phyloP scores from a whole-genome alignment of 805 yeast species.

The Myxozyma sirexii region DNA sequence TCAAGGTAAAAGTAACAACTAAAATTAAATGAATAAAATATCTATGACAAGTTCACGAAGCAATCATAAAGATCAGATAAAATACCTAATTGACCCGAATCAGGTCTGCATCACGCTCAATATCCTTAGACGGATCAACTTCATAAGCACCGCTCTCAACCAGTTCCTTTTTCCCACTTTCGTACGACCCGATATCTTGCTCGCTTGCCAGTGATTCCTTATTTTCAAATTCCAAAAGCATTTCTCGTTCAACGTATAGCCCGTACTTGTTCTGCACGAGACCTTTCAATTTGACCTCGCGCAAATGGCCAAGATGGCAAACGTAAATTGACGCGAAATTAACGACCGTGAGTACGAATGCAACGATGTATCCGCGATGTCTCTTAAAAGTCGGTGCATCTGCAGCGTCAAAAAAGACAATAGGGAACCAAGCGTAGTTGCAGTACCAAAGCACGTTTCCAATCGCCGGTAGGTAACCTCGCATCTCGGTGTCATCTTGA shows the following conservation, averaged over 20 bases:
- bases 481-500: constrained; percentile 41
- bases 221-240: constrained; percentile 3
- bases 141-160: background rate
- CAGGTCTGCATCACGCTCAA: constrained; percentile 16
- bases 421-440: constrained; percentile 37
- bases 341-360: constrained; percentile 14
- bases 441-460: constrained; percentile 42
- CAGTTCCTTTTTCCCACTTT: background rate
- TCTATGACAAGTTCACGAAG: background rate
- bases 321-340: constrained; percentile 18
- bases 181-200: background rate
- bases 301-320: constrained; percentile 21
- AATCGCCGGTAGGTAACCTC: constrained; percentile 41
- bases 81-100: background rate
- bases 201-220: background rate
- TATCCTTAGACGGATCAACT: constrained; percentile 8
- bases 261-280: constrained; percentile 26
- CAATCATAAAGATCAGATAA: background rate
- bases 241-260: constrained; percentile 21
- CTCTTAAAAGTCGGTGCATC: constrained; percentile 42
- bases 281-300: constrained; percentile 21
- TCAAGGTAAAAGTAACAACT: background rate
- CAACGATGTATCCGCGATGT: constrained; percentile 28
- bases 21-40: background rate
- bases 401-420: constrained; percentile 43